A percentile compares a stretch with the other conserved stretches of the same genome.
Evolutionary conservation across 805 yeast species (phyloP).

Genomic region (Kazachstania kunashirensis): DNA sequence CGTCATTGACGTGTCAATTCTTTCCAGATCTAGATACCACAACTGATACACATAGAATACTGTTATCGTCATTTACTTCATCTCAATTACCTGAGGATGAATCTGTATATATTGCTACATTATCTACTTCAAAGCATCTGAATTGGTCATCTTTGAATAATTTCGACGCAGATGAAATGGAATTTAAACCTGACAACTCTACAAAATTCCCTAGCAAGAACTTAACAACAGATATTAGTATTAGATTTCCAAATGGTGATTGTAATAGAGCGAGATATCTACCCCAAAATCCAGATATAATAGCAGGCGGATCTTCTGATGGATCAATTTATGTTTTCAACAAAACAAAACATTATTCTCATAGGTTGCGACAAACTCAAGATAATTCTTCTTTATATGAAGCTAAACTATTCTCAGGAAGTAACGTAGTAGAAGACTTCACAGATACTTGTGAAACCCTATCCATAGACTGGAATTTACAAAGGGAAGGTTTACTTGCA

Average conservation of each 20-base stretch:
- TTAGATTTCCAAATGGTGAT: conserved; percentile 38
- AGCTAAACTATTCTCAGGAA: conserved; percentile 9
- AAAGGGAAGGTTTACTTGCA: conserved; percentile 47
- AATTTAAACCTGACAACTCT: conserved; percentile 28
- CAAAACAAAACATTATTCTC: conserved; percentile 66
- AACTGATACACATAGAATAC: conserved; percentile 21
- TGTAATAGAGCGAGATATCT: conserved; percentile 62
- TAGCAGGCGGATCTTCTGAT: conserved; percentile 57
- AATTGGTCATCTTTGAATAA: conserved; percentile 29
- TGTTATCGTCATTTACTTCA: conserved; percentile 29
- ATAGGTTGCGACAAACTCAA: conserved; percentile 20
- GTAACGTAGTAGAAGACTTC: conserved; percentile 15
- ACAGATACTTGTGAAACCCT: conserved; percentile 41
- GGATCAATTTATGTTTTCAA: conserved; percentile 67
- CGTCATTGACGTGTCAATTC: conserved; percentile 64
- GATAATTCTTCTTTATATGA: conserved; percentile 11
- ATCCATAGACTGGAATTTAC: conserved; percentile 67
- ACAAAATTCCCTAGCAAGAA: conserved; percentile 22
- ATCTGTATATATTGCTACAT: conserved; percentile 19
- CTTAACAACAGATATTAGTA: conserved; percentile 18
- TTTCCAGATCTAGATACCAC: conserved; percentile 37
- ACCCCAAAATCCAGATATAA: conserved; percentile 81
- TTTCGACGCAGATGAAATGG: conserved; percentile 32
- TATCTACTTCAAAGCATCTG: conserved; percentile 26
- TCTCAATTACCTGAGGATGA: conserved; percentile 30